Conservation (phyloP, 306 rosid genomes). For the Lablab purpureus region DNA sequence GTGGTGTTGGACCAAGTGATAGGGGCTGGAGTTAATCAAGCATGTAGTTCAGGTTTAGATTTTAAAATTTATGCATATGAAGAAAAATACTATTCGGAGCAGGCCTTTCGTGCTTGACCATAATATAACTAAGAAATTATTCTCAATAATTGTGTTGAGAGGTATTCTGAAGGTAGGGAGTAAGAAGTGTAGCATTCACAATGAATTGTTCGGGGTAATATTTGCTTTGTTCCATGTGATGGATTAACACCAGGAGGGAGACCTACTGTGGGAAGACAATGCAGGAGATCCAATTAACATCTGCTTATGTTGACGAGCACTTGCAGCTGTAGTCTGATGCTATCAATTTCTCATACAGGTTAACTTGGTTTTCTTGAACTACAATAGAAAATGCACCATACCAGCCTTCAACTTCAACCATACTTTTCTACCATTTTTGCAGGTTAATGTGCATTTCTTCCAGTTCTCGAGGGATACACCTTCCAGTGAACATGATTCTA, state of each 20-base stretch:
- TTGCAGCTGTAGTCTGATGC: slow-evolving; percentile 54
- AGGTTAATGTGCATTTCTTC: slow-evolving; percentile 79
- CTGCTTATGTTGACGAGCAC: slow-evolving; percentile 86
- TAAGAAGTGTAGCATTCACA: no score
- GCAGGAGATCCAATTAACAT: slow-evolving; percentile 82
- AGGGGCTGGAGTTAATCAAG: no score
- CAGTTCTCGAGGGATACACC: slow-evolving; percentile 69
- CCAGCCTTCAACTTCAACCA: not conserved
- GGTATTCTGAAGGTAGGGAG: no score
- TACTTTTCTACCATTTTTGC: not conserved
- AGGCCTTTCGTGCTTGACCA: no score
- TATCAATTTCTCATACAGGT: slow-evolving; percentile 65
- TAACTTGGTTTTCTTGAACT: no score
- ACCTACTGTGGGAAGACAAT: slow-evolving; percentile 71
- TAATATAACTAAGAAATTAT: no score
- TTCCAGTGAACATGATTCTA: slow-evolving; percentile 57
- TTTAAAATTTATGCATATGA: no score
- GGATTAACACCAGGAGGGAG: slow-evolving; percentile 64
- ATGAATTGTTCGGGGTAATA: slow-evolving; percentile 20
- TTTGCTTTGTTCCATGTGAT: slow-evolving; percentile 33
- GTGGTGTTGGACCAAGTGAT: no score
- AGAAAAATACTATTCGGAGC: no score
- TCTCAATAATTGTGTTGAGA: not conserved
- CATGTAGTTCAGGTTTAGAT: no score
- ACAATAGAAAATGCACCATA: not conserved